A percentile compares a stretch with the other conserved stretches of the same genome.
Evolutionary conservation across 2,329 filamentous ascomycete species (phyloP).

Genomic region (Thyridium curvatum): DNA sequence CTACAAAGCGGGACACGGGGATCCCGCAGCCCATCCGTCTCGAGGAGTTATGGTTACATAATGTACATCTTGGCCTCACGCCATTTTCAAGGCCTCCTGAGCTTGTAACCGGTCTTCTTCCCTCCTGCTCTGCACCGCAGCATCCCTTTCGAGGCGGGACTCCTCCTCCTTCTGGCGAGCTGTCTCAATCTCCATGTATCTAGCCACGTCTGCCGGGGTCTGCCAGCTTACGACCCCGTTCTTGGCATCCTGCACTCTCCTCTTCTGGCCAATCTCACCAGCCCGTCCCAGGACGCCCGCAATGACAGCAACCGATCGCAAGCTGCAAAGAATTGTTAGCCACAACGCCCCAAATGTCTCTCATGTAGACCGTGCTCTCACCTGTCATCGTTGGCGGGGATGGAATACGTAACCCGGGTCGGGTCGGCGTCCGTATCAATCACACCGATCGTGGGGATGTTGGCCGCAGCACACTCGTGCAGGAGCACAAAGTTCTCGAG

Average conservation of each 20-base stretch:
- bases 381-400: constrained; percentile 96
- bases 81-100: no score
- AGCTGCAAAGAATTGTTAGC: constrained; percentile 41
- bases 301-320: constrained; percentile 76
- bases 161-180: no score
- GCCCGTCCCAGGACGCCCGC: constrained; percentile 80
- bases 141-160: no score
- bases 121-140: no score
- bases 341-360: not conserved
- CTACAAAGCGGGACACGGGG: no score
- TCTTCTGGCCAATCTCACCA: constrained; percentile 67
- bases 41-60: no score
- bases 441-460: constrained; percentile 88
- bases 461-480: constrained; percentile 83
- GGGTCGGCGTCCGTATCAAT: constrained; percentile 92
- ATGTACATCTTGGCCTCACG: no score
- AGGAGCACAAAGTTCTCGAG: constrained; percentile 85
- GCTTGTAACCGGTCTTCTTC: no score
- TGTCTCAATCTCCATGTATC: constrained; percentile 23
- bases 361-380: constrained; percentile 25
- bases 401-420: constrained; percentile 91
- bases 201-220: constrained; percentile 35
- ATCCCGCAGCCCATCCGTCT: no score
- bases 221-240: constrained; percentile 59
- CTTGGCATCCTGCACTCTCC: constrained; percentile 57